Base-by-base conservation (phyloP, 148 eudicot genomes). In the Rhododendron ferrugineum region DNA sequence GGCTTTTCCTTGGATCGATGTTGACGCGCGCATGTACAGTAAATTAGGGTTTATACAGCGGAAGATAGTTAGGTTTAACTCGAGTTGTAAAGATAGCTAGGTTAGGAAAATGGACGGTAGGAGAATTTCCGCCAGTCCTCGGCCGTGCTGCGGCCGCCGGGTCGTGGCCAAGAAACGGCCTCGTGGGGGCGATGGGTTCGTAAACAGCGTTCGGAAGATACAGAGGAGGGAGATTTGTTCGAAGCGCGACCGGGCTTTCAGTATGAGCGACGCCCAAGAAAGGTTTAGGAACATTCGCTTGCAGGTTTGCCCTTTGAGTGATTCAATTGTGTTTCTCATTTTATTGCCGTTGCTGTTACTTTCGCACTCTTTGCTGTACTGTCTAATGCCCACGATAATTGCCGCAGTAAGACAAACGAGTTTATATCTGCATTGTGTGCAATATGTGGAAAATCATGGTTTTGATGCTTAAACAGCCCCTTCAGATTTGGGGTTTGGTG, bases 151-250 rank as follows among this genome's bases (percentile, higher is more conserved):
- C 52, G 94, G 92, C 23, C 93, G 98, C 28, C 91, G 98, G 10
- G 95, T 97, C 26, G 93, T 93, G 89, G 99, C 96, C 68, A 94
- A 92, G 89, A 95, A 92, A 88, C 88, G 98, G 62, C 92, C 91
- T 4, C 88, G 93, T 30, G 86, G 93, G 16, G 90, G 92, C 6
- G 98, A 96, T 89, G 97, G 97, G 91, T 96, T 92, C 73, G 95
- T 96, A 2, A 95, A 97, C 81, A 97, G 99, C 52, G 98, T 97
- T 0, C 93, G 89, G 92, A 97, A 97, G 88, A 91, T 97, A 6
- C 99, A 97, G 85, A 90, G 98, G 86, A 91, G 99, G 82, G 99
- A 97, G 94, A 95, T 97, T 87, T 95, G 94, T 80, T 95, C 98
- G 13, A 95, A 92, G 82, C 91, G 98, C 9, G 94, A 90, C 82